Evolutionary conservation across 192 early-diverging fungal genomes (phyloP), one percentile per base, ranked within the genome.

Genomic region (Entrophospora sp.): DNA sequence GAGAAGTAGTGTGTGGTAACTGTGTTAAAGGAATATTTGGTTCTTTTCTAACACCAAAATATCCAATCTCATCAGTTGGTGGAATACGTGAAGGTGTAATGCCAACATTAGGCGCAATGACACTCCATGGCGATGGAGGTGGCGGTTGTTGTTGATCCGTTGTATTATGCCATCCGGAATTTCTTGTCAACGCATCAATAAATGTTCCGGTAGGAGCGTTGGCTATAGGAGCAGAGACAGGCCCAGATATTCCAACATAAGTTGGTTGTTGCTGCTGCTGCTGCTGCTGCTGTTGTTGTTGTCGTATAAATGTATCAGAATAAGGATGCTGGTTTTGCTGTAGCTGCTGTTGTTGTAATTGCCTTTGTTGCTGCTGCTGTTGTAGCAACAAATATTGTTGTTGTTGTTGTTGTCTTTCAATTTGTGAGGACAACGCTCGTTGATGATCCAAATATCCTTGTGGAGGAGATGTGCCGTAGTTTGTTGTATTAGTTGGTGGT

Each of bases 401-500:
- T 32, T 72, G 70, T 18, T 72, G 70, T 45, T 70, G 77, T 35
- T 68, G 62, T 42, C 71, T 58, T 27, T 81, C 77, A 22, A 78
- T 35, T 30, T 81, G 71, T 34, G 74, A 71, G n/a, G 34, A 51
- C 7, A 73, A 61, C 34, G 66, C 49, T 6, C 75, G 67, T 43
- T 66, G 64, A 46, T 63, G 61, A 24, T 66, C 64, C 24, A 66
- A 10, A 40, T 20, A 66, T 13, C n/a, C 55, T 31, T 37, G 64
- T 31, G 64, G 42, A 22, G 44, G 64, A 14, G 64, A 42, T 0
- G 40, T 37, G 28, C 45, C 45, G 18, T 55, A 66, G 18, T 35
- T 31, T 16, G 34, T n/a, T 7, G 49, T 42, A 16, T 36, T 66
- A 42, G 34, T 66, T 18, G 48, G 48, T 1, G 46, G 13, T 43